phyloP scores from a whole-genome alignment of 2,329 filamentous ascomycete species.

The Fusarium nelsonii region DNA sequence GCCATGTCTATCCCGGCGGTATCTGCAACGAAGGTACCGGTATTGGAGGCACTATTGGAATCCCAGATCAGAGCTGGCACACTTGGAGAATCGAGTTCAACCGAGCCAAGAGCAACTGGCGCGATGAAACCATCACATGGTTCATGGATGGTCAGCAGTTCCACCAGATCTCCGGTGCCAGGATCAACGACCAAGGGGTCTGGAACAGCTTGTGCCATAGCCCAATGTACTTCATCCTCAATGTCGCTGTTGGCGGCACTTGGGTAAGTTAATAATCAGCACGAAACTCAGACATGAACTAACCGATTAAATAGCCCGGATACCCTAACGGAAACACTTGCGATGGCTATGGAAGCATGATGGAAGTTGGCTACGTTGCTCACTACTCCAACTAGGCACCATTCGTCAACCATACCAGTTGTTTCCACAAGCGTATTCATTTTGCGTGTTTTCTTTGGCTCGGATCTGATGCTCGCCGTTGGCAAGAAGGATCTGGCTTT shows the following conservation, averaged over 20 bases:
- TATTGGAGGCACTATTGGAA: slow-evolving; percentile 49
- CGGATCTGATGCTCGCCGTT: background rate
- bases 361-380: slow-evolving; percentile 63
- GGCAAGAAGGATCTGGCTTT: no score
- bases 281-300: rapidly evolving
- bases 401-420: rapidly evolving
- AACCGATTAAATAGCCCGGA: slow-evolving; percentile 55
- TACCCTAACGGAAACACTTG: slow-evolving; percentile 58
- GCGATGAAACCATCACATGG: slow-evolving; percentile 63
- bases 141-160: slow-evolving; percentile 60
- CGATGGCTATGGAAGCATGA: slow-evolving; percentile 60
- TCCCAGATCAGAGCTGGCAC: slow-evolving; percentile 56
- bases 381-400: slow-evolving; percentile 47
- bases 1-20: slow-evolving; percentile 52
- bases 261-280: slow-evolving; percentile 54
- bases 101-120: slow-evolving; percentile 58
- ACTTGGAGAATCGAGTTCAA: slow-evolving; percentile 63
- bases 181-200: slow-evolving; percentile 58
- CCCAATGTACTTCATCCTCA: slow-evolving; percentile 64
- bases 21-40: slow-evolving; percentile 63
- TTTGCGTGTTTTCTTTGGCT: background rate
- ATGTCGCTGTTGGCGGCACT: slow-evolving; percentile 65
- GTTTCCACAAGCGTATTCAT: background rate
- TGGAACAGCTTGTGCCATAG: slow-evolving; percentile 63
- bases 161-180: slow-evolving; percentile 57